These are phyloP conservation scores for Penicillium sp. DNA, from an alignment of 2,329 filamentous ascomycete genomes.

Conservation along the genomic window DNA sequence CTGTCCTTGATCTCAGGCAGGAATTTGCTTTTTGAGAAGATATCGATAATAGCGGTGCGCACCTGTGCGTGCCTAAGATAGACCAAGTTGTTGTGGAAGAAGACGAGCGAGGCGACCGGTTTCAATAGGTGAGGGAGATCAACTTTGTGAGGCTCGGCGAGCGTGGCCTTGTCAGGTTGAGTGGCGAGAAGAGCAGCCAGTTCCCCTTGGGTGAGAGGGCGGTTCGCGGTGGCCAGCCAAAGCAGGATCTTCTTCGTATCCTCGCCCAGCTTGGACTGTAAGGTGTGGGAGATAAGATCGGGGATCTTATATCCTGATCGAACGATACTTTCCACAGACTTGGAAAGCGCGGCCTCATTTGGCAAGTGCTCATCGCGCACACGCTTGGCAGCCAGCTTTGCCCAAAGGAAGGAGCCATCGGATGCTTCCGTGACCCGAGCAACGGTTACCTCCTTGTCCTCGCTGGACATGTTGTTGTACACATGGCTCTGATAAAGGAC, in stretches of 20 bases:
- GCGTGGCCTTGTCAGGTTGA: slow-evolving; percentile 28
- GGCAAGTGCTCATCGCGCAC: slow-evolving; percentile 25
- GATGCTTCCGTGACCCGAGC: slow-evolving; percentile 33
- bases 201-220: slow-evolving; percentile 34
- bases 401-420: slow-evolving; percentile 40
- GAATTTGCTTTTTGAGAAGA: slow-evolving; percentile 31
- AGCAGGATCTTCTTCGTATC: slow-evolving; percentile 35
- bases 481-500: slow-evolving; percentile 20
- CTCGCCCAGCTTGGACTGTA: slow-evolving; percentile 27
- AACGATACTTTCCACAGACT: slow-evolving; percentile 28
- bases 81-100: slow-evolving; percentile 32
- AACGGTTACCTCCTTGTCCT: slow-evolving; percentile 33
- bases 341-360: slow-evolving; percentile 20
- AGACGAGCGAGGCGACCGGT: slow-evolving; percentile 32
- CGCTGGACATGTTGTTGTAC: slow-evolving; percentile 26
- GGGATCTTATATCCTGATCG: slow-evolving; percentile 25
- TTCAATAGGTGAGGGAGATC: slow-evolving; percentile 27
- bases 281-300: slow-evolving; percentile 29
- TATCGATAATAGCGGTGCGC: slow-evolving; percentile 29
- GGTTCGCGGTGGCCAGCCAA: slow-evolving; percentile 38
- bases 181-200: slow-evolving; percentile 29
- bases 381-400: slow-evolving; percentile 34
- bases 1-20: slow-evolving; percentile 30
- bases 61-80: slow-evolving; percentile 38
- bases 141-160: slow-evolving; percentile 21